phyloP scores from a whole-genome alignment of 2,329 filamentous ascomycete genomes.

The Fusarium proliferatum region DNA sequence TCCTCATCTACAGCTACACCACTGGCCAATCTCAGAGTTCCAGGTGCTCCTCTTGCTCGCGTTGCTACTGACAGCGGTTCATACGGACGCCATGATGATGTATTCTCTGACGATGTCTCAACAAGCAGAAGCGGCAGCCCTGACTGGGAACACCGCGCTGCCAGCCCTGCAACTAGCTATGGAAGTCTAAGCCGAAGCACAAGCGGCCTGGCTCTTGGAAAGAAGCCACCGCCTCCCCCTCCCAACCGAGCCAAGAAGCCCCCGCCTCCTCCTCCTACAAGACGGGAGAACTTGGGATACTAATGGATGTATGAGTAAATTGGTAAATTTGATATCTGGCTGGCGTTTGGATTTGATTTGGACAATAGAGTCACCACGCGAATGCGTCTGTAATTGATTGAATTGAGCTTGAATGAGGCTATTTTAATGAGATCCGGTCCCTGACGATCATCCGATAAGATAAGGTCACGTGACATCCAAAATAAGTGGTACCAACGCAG shows the following conservation, averaged over 20 bases:
- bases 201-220: constrained; percentile 49
- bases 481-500: not conserved
- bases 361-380: constrained; percentile 36
- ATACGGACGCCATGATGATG: constrained; percentile 51
- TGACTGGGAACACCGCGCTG: constrained; percentile 59
- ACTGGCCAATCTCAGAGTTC: constrained; percentile 41
- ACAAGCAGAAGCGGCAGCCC: constrained; percentile 64
- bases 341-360: constrained; percentile 33
- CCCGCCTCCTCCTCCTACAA: constrained; percentile 50
- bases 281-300: constrained; percentile 47
- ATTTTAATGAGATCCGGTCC: not conserved
- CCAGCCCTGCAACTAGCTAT: constrained; percentile 67
- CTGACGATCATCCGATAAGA: constrained; percentile 12
- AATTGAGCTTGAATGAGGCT: not conserved
- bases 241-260: constrained; percentile 58
- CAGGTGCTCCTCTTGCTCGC: constrained; percentile 55
- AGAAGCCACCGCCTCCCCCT: constrained; percentile 67
- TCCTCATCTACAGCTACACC: constrained; percentile 37
- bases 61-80: constrained; percentile 52
- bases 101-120: constrained; percentile 63
- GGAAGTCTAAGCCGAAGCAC: constrained; percentile 63
- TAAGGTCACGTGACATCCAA: constrained; percentile 23
- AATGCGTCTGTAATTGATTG: constrained; percentile 35
- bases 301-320: constrained; percentile 12
- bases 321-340: constrained; percentile 3